Percentiles rank a stretch among this genome's conserved stretches.
These are phyloP conservation scores for Starmerella sirachaensis DNA, from an alignment of 805 yeast species.

Conservation along the genomic window DNA sequence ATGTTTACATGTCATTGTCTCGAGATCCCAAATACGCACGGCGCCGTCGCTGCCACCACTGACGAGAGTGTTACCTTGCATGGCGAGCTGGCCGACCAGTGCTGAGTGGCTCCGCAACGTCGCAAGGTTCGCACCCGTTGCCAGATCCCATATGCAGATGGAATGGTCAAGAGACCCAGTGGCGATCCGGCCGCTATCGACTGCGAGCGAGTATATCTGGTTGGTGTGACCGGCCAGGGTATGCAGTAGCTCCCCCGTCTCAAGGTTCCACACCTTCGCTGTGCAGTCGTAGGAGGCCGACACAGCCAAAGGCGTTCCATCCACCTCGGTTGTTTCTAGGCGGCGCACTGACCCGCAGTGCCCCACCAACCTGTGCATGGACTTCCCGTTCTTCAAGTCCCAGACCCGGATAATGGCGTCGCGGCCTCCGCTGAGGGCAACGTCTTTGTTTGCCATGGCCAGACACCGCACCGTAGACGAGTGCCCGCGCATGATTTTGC, in stretches of 20 bases:
- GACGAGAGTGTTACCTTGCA: conserved; percentile 57
- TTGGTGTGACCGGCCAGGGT: conserved; percentile 85
- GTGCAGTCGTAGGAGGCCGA: conserved; percentile 85
- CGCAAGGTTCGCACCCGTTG: conserved; percentile 69
- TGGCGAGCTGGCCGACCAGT: conserved; percentile 75
- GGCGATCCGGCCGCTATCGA: conserved; percentile 65
- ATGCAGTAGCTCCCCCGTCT: conserved; percentile 79
- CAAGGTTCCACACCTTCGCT: conserved; percentile 82
- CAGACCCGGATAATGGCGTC: conserved; percentile 87
- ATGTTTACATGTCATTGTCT: conserved; percentile 67
- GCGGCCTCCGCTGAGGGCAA: conserved; percentile 80
- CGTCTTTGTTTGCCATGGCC: conserved; percentile 64
- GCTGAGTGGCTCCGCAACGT: conserved; percentile 79
- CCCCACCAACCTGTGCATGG: conserved; percentile 58
- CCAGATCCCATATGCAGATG: conserved; percentile 89
- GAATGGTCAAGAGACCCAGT: conserved; percentile 94
- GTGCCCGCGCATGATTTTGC: conserved; percentile 80
- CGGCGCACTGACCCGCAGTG: conserved; percentile 65
- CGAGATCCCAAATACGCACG: conserved; percentile 73
- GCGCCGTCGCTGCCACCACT: conserved; percentile 84
- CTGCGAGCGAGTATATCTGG: conserved; percentile 84
- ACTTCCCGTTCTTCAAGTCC: conserved; percentile 87
- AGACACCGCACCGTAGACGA: conserved; percentile 80
- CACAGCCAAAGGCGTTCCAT: conserved; percentile 42
- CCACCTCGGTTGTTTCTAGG: conserved; percentile 38